Evolutionary conservation across 2,329 filamentous ascomycete genomes (phyloP), one percentile per base, ranked within the genome.

Genomic region (Talaromyces sp.): DNA sequence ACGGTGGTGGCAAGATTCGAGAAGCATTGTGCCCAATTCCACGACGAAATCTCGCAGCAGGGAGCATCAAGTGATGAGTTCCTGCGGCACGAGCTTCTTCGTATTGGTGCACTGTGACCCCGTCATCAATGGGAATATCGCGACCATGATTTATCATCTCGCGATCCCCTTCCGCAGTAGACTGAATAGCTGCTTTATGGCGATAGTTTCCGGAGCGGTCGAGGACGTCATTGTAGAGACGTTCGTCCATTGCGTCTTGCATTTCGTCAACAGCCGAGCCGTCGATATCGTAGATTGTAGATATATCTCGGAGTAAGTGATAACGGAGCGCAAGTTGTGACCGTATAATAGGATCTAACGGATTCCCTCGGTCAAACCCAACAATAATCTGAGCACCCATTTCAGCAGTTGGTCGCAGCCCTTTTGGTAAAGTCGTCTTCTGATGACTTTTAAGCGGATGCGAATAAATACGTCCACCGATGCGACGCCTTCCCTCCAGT

Each of bases 311-410:
- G 67, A 99, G 82, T 27, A 90, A 84, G 76, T 97, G 92, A 75
- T 96, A 97, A 17, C 89, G 89, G 22, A 99, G 84, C 29, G 90
- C 91, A 58, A 99, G 84, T 77, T 99, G 96, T 17, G 92, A 93
- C 70, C 95, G 89, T 65, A 99, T 89, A 67, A 99, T 88, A 58
- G 93, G 87, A 75, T 97, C 96, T 71, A 99, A 81, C 5, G 95
- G 95, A 72, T 99, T 99, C 19, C 96, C 96, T 69, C 92, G 88
- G 70, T 98, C 93, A 75, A 98, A 99, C 0, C 95, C 95, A 38
- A 96, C 97, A 67, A 99, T 93, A 67, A 99, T 98, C 84, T 99
- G 97, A 64, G 94, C 95, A 31, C 95, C 95, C 89, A 97, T 96
- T 76, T 99, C 95, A 36, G 92, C 95, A 22, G 93, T 98, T 73